phyloP scores from a whole-genome alignment of 257 asterid genomes.

The Nicotiana sylvestris region DNA sequence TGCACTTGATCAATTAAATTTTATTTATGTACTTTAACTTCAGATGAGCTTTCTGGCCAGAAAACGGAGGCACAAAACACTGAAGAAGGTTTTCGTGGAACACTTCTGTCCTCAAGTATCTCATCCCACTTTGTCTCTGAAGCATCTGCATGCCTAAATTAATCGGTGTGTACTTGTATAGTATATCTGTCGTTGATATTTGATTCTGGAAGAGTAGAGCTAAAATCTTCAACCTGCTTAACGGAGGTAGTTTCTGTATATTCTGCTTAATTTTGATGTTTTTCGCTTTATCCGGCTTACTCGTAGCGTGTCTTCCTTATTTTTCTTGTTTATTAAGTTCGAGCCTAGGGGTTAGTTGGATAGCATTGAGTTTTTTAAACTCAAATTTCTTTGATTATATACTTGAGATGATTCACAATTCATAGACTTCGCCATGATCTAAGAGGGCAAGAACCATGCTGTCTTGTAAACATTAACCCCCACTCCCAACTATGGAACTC shows the following conservation, averaged over 20 bases:
- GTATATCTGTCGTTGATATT: neutral
- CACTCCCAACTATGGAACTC: too few relatives aligned
- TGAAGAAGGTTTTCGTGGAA: constrained; percentile 95
- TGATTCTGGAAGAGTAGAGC: neutral
- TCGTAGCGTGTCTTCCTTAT: neutral
- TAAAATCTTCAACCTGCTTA: neutral
- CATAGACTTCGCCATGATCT: neutral
- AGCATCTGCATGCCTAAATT: constrained; percentile 50
- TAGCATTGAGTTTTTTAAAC: neutral
- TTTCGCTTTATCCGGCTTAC: neutral
- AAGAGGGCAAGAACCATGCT: neutral
- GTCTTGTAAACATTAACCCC: neutral
- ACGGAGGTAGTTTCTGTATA: constrained; percentile 2
- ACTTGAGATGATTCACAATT: neutral
- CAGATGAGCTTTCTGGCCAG: constrained; percentile 84
- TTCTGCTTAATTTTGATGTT: neutral
- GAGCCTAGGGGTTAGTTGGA: neutral
- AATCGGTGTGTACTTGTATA: constrained; percentile 11
- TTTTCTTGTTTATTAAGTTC: neutral
- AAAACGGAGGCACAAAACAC: constrained; percentile 45
- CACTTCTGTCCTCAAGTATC: constrained; percentile 78
- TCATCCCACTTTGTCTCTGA: constrained; percentile 58
- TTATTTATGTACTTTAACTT: constrained; percentile 16
- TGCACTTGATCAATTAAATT: neutral
- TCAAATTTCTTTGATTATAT: neutral